Evolutionary conservation across 371 early-diverging fungal genomes (phyloP).

Genomic region (Rhizopus delemar): DNA sequence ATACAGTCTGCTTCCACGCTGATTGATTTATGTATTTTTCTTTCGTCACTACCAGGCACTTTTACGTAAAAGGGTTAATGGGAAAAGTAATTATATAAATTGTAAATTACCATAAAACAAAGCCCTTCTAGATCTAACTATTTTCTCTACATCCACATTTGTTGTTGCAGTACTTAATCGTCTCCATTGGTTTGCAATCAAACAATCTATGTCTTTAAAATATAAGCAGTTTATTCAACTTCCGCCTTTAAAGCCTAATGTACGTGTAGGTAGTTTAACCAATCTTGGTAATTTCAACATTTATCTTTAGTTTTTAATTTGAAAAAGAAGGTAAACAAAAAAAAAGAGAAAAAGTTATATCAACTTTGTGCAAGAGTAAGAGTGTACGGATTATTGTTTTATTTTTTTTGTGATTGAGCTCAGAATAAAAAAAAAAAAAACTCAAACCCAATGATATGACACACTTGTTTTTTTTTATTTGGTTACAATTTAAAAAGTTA

Average conservation of each 20-base stretch:
- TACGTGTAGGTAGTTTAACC: not conserved
- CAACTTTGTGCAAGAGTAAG: not conserved
- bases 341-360: not conserved
- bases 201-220: not conserved
- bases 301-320: not conserved
- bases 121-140: conserved; percentile 41
- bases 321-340: not conserved
- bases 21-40: conserved; percentile 81
- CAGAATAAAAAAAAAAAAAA: not conserved
- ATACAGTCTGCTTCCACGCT: conserved; percentile 74
- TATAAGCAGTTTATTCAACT: conserved; percentile 5
- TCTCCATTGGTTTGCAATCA: not conserved
- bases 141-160: not conserved
- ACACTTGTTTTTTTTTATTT: too few species aligned
- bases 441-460: too few species aligned
- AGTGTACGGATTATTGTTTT: not conserved
- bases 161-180: conserved; percentile 16
- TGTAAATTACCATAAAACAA: conserved; percentile 44
- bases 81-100: not conserved
- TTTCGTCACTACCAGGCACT: conserved; percentile 90
- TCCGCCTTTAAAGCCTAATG: not conserved
- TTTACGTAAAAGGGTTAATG: not conserved
- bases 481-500: not conserved
- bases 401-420: not conserved
- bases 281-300: conserved; percentile 5